phyloP scores from a whole-genome alignment of 306 rosid species.

The Gleditsia sinensis region DNA sequence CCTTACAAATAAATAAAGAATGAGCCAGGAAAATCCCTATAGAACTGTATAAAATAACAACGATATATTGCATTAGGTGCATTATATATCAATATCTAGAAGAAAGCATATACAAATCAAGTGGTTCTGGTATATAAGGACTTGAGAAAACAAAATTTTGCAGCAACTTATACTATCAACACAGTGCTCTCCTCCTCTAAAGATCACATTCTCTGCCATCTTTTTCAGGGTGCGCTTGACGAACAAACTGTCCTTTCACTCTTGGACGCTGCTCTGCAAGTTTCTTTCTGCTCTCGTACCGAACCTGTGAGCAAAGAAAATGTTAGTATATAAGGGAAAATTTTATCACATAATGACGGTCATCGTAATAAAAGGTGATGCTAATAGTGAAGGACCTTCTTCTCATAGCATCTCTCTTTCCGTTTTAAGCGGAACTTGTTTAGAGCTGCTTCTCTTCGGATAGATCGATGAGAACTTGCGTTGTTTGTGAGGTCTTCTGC shows the following conservation, averaged over 20 bases:
- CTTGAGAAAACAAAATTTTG: slow-evolving; percentile 33
- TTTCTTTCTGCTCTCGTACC: slow-evolving; percentile 97
- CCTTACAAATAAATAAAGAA: slow-evolving; percentile 39
- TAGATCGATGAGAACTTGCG: slow-evolving; percentile 55
- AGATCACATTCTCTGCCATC: slow-evolving; percentile 45
- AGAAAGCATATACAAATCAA: slow-evolving; percentile 39
- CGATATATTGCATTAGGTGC: slow-evolving; percentile 30
- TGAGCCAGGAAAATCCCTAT: slow-evolving; percentile 22
- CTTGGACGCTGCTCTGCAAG: slow-evolving; percentile 98
- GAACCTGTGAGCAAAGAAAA: slow-evolving; percentile 65
- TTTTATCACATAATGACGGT: neutral
- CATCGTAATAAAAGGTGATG: slow-evolving; percentile 16
- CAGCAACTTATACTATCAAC: slow-evolving; percentile 27
- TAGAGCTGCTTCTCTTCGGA: slow-evolving; percentile 87
- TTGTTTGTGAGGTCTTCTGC: slow-evolving; percentile 57
- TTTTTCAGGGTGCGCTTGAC: slow-evolving; percentile 54
- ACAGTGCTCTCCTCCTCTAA: slow-evolving; percentile 32
- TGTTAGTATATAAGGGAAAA: slow-evolving; percentile 13
- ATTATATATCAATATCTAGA: slow-evolving; percentile 33
- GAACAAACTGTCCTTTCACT: slow-evolving; percentile 96
- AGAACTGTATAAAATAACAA: slow-evolving; percentile 33
- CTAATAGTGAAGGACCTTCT: slow-evolving; percentile 63
- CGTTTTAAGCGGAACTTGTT: slow-evolving; percentile 90
- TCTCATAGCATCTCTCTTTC: slow-evolving; percentile 93
- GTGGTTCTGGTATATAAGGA: slow-evolving; percentile 29